Conservation (phyloP, 225 moss, liverwort and hornwort species). For the Pseudoscleropodium purum region DNA sequence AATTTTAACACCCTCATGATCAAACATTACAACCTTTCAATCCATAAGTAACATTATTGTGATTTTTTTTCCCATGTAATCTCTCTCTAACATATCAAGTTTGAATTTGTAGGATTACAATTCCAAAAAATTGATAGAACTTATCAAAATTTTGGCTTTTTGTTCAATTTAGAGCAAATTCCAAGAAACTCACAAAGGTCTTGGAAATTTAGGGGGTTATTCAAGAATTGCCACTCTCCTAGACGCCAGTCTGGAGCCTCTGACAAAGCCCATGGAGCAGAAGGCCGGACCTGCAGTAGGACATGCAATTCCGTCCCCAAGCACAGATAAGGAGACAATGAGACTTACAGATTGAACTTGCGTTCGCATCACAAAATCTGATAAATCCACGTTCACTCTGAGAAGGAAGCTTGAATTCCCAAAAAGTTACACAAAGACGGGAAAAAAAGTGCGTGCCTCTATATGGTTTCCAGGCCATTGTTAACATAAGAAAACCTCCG, state of each 20-base stretch:
- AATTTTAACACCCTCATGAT: no score
- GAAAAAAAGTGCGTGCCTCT: constrained; percentile 13
- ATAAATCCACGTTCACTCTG: background rate
- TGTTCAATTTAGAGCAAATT: no score
- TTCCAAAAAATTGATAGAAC: no score
- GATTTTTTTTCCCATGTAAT: no score
- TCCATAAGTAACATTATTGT: no score
- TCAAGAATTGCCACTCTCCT: background rate
- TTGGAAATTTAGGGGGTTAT: background rate
- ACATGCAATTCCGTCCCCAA: background rate
- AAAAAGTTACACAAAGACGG: background rate
- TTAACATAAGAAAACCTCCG: background rate
- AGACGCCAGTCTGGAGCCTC: background rate
- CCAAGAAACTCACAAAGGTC: no score
- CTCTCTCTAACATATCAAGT: no score
- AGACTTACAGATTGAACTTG: background rate
- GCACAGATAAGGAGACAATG: background rate
- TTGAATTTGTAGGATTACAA: no score
- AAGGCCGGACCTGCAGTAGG: background rate
- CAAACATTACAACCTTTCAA: no score
- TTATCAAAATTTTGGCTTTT: no score
- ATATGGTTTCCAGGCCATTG: background rate
- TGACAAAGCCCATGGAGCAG: background rate
- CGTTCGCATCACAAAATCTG: background rate
- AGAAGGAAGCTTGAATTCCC: constrained; percentile 1